Evolutionary conservation across 805 yeast species (phyloP), one percentile per base, ranked within the genome.

Genomic region (Candida railenensis): DNA sequence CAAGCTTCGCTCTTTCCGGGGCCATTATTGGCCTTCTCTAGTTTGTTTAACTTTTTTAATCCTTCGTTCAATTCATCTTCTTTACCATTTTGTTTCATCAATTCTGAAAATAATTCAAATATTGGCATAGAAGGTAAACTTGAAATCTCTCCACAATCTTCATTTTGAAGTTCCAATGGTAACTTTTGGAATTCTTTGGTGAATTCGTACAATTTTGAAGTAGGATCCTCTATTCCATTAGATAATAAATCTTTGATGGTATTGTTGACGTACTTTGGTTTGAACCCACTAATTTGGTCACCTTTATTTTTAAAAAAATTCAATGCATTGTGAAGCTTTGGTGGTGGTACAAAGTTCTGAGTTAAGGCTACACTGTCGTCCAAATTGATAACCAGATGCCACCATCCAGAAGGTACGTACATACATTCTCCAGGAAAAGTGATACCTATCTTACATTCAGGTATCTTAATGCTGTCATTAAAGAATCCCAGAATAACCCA

Each of bases 351-450:
- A 63, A 91, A 90, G 62, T 90, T 90, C 53, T 89, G 95, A 0
- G 97, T 90, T 56, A 90, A 66, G 0, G 97, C 97, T 16, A 90
- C 82, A n/a, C 83, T 73, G 58, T 85, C 89, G 48, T 84, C 87
- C 11, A 90, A 58, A 56, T 90, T 90, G n/a, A 90, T 87, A 25
- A 91, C 97, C 40, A 83, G 72, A 70, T 90, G 97, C 97, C 97
- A 90, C 97, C 97, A 90, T 0, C 96, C 95, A n/a, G 90, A 77
- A 2, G 97, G 97, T 5, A 90, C 97, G 61, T 86, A 81, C 75
- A 89, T 78, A 49, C 89, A 85, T 60, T 91, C 95, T 4, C 91
- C 92, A 0, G 89, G 85, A 52, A 80, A 81, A 0, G 95, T 86
- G 12, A 90, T 71, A 0, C 89, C 94, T 18, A 90, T 80, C 18